These are phyloP conservation scores for Anacardium occidentale DNA, from an alignment of 345 rosid genomes.

Conservation along the genomic window DNA sequence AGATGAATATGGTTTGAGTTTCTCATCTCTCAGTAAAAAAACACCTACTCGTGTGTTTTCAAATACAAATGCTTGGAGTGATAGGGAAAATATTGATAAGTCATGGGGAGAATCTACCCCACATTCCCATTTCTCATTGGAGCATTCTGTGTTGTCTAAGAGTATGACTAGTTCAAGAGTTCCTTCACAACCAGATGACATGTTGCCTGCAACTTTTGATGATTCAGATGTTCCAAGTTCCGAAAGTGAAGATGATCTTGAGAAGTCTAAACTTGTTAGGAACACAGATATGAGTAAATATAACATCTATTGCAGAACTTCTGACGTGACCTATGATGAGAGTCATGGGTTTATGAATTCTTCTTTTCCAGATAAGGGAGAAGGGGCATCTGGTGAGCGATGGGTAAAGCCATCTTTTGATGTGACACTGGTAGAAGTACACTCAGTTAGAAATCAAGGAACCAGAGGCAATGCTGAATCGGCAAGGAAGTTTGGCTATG, in stretches of 20 bases:
- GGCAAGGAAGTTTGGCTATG: slow-evolving; percentile 9
- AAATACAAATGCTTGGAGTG: slow-evolving; percentile 37
- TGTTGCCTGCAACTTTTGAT: slow-evolving; percentile 52
- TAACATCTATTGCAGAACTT: slow-evolving; percentile 18
- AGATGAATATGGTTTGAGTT: slow-evolving; percentile 31
- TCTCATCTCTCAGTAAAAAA: slow-evolving; percentile 38
- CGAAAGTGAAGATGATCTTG: slow-evolving; percentile 49
- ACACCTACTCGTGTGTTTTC: slow-evolving; percentile 32
- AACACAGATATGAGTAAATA: slow-evolving; percentile 4
- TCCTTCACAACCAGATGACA: slow-evolving; percentile 41
- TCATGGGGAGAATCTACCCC: slow-evolving; percentile 30
- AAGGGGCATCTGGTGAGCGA: no score
- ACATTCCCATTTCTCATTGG: slow-evolving; percentile 35
- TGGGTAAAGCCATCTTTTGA: no score
- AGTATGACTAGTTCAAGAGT: slow-evolving; percentile 35
- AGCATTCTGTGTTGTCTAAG: slow-evolving; percentile 40
- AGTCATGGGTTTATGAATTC: no score
- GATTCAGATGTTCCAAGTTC: slow-evolving; percentile 45
- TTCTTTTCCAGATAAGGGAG: no score
- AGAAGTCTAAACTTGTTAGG: slow-evolving; percentile 22
- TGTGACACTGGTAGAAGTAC: no score
- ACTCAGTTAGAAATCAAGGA: slow-evolving; percentile 13
- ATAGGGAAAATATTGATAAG: slow-evolving; percentile 19
- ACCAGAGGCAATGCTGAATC: slow-evolving; percentile 8
- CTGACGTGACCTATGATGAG: slow-evolving; percentile 10